These are phyloP conservation scores for Monosporascus sp. DNA, from an alignment of 2,329 filamentous ascomycete genomes.

Conservation along the genomic window DNA sequence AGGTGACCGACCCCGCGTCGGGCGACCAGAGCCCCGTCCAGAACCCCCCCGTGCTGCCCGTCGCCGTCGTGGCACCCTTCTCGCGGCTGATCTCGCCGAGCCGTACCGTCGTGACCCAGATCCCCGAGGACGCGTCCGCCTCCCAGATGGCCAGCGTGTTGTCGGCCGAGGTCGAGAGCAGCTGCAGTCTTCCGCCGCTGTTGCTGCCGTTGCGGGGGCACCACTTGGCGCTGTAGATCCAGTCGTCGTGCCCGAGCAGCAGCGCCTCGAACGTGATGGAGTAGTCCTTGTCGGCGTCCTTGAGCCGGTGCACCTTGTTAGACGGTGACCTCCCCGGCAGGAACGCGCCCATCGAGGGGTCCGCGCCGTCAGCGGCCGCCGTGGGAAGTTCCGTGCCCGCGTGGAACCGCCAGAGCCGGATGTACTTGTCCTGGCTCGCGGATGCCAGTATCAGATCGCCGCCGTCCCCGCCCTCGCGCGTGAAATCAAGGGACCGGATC, in stretches of 20 bases:
- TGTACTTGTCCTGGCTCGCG: slow-evolving; percentile 95
- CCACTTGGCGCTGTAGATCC: slow-evolving; percentile 91
- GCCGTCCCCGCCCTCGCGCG: slow-evolving; percentile 50
- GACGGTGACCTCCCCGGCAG: slow-evolving; percentile 68
- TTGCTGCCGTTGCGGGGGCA: slow-evolving; percentile 32
- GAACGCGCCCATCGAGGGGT: slow-evolving; percentile 54
- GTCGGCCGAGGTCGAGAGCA: slow-evolving; percentile 89
- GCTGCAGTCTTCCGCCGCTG: slow-evolving; percentile 53
- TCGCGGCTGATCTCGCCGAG: slow-evolving; percentile 91
- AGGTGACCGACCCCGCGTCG: slow-evolving; percentile 67
- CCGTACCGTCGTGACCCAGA: slow-evolving; percentile 83
- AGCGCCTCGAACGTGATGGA: slow-evolving; percentile 90
- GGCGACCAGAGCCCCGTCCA: slow-evolving; percentile 95
- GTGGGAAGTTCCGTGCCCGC: slow-evolving; percentile 61
- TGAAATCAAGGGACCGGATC: slow-evolving; percentile 82
- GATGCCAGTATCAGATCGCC: slow-evolving; percentile 80
- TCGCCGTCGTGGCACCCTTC: slow-evolving; percentile 94
- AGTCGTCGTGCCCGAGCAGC: slow-evolving; percentile 92
- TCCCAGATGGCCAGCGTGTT: slow-evolving; percentile 95
- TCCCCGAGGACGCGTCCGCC: slow-evolving; percentile 73
- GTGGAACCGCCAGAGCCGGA: slow-evolving; percentile 86
- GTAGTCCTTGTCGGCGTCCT: slow-evolving; percentile 57
- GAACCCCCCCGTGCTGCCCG: slow-evolving; percentile 91
- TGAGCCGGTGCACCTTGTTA: slow-evolving; percentile 82
- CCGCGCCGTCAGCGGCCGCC: slow-evolving; percentile 46